These are phyloP conservation scores for Cucurbitaria berberidis DNA, from an alignment of 2,329 filamentous ascomycete species.

Conservation along the genomic window DNA sequence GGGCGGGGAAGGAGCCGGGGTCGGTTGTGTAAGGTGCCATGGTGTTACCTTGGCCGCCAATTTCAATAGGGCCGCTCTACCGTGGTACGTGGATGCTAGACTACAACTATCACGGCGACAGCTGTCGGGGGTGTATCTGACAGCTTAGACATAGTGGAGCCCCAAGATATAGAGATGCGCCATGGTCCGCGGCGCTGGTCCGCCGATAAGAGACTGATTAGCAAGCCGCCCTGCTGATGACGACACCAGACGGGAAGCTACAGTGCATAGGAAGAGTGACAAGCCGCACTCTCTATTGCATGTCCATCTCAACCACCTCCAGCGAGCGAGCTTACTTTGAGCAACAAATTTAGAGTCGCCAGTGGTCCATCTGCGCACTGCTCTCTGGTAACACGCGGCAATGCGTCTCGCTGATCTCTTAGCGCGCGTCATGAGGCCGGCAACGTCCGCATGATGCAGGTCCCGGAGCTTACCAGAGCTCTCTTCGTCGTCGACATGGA, in stretches of 20 bases:
- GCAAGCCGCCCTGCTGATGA: slow-evolving; percentile 26
- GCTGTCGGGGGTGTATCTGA: slow-evolving; percentile 16
- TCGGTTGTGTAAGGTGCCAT: slow-evolving; percentile 36
- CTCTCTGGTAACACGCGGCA: neutral
- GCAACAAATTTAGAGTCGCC: neutral
- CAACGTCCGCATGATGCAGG: slow-evolving; percentile 20
- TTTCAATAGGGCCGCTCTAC: neutral
- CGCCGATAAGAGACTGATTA: slow-evolving; percentile 36
- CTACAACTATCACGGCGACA: slow-evolving; percentile 10
- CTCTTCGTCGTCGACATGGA: slow-evolving; percentile 1
- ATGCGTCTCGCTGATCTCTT: neutral
- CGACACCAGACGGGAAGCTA: slow-evolving; percentile 19
- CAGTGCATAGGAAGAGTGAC: slow-evolving; percentile 14
- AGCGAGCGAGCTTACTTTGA: neutral
- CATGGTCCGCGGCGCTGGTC: slow-evolving; percentile 15
- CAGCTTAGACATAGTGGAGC: neutral
- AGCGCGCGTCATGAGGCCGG: slow-evolving; percentile 11
- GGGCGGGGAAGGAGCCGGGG: slow-evolving; percentile 51
- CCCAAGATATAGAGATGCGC: slow-evolving; percentile 10
- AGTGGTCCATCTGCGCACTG: neutral
- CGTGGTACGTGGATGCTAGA: neutral
- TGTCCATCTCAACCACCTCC: neutral
- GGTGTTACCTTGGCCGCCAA: neutral
- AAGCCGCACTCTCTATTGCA: neutral
- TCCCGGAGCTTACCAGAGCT: slow-evolving; percentile 18